Evolutionary conservation across 306 rosid genomes (phyloP).

Genomic region (Clitoria ternatea): DNA sequence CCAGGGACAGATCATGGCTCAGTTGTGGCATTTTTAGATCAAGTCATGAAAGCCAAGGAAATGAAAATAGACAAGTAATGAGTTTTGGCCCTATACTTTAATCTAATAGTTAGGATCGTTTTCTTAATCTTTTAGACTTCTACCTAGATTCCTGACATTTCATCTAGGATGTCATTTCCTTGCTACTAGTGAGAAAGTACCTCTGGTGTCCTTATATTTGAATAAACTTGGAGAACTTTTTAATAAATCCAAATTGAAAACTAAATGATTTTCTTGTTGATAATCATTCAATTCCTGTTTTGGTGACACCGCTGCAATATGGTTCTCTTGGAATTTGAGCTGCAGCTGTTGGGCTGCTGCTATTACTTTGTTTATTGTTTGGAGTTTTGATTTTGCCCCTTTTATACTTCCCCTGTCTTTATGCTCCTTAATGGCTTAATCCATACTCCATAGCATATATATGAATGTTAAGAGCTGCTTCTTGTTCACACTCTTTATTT

Average conservation of each 20-base stretch:
- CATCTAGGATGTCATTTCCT: slow-evolving; percentile 3
- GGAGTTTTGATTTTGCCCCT: background rate
- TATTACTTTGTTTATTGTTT: background rate
- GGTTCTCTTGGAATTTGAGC: background rate
- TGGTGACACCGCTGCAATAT: background rate
- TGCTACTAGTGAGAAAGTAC: background rate
- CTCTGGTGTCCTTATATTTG: background rate
- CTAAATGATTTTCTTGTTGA: background rate
- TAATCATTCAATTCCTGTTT: background rate
- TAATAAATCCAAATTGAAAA: background rate
- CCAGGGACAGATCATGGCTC: slow-evolving; percentile 64
- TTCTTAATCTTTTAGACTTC: background rate
- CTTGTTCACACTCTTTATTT: background rate
- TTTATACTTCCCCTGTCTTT: background rate
- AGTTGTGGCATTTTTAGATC: slow-evolving; percentile 59
- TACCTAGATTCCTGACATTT: slow-evolving; percentile 12
- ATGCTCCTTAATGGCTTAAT: background rate
- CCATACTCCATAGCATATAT: background rate
- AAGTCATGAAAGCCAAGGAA: slow-evolving; percentile 76
- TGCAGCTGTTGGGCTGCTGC: background rate
- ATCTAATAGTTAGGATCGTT: background rate
- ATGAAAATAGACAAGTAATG: slow-evolving; percentile 88
- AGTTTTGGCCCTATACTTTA: background rate
- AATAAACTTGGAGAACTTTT: background rate
- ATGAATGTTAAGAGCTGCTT: background rate